Base-by-base conservation (phyloP, 768 basidiomycete species). In the Filobasidium floriforme region DNA sequence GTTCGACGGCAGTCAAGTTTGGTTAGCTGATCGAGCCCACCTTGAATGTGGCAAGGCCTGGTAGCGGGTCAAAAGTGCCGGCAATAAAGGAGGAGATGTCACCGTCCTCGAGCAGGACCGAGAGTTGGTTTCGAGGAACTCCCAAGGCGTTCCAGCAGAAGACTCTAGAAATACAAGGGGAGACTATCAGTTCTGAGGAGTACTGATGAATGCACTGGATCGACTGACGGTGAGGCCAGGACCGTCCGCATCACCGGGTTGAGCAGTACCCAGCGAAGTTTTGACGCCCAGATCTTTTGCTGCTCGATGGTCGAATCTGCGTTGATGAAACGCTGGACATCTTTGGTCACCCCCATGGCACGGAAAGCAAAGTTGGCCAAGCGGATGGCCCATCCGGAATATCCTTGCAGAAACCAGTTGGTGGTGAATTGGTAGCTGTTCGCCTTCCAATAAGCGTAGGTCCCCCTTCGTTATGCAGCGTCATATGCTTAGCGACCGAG, bases 121-220 rank as follows among this genome's bases (percentile, higher is more conserved):
- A 80, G 67, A 86, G 81, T 78, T 89, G 87, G 71, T 87, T 87
- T 68, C 82, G 78, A 3, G 89, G 88, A 4, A 90, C 89, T 18
- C 88, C 89, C 26, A 89, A 79, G 0, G 88, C 88, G 71, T 88
- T 88, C 89, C 89, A 90, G 68, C 85, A 87, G 75, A 85, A 87
- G 73, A 64, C 71, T 28, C 71, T 64, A n/a, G 41, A 24, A n/a
- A n/a, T n/a, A n/a, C n/a, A n/a, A n/a, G n/a, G n/a, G n/a, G n/a
- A n/a, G n/a, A n/a, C n/a, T n/a, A 19, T 24, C 18, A 51, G 46
- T 6, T 55, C n/a, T 37, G 60, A 18, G 18, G 22, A 24, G 6
- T 12, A 37, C 22, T 59, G 18, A 3, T 26, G 55, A 26, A 19
- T 18, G 18, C n/a, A 26, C 22, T 26, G 18, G 3, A 4, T 18